These are phyloP conservation scores for Phytopythium delawarense DNA, from an alignment of 352 stramenopile species.

Conservation along the genomic window DNA sequence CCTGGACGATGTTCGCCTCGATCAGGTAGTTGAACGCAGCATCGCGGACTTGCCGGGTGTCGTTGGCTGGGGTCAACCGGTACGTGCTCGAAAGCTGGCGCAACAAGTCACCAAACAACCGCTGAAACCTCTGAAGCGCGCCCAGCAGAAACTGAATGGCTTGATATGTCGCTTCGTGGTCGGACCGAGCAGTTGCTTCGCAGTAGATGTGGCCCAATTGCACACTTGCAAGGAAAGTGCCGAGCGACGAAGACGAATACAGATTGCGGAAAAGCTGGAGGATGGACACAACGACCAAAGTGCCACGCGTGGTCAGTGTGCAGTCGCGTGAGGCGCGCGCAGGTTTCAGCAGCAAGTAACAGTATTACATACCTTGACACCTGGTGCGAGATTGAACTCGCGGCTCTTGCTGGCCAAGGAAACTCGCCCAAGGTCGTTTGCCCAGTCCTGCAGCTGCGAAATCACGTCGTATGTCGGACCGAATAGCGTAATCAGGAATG, in stretches of 20 bases:
- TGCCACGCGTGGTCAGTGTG: neutral
- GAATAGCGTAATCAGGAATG: conserved; percentile 51
- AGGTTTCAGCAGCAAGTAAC: neutral
- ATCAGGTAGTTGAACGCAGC: conserved; percentile 45
- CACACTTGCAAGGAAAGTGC: conserved; percentile 9
- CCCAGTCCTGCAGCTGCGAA: conserved; percentile 42
- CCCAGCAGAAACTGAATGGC: conserved; percentile 34
- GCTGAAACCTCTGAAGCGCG: conserved; percentile 32
- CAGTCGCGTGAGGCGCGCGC: neutral
- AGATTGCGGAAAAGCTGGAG: conserved; percentile 47
- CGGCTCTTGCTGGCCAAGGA: conserved; percentile 48
- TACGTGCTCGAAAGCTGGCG: conserved; percentile 37
- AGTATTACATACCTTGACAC: conserved; percentile 38
- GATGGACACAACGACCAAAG: neutral
- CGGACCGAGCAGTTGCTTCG: conserved; percentile 19
- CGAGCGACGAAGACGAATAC: neutral
- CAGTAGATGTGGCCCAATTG: conserved; percentile 44
- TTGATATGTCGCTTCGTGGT: conserved; percentile 47
- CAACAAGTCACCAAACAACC: conserved; percentile 42
- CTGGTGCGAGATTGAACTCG: conserved; percentile 48
- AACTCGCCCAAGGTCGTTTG: conserved; percentile 28
- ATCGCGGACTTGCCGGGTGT: conserved; percentile 43
- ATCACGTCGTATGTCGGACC: conserved; percentile 55
- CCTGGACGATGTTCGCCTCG: conserved; percentile 32
- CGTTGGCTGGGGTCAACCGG: conserved; percentile 27